Conservation (phyloP, 208 protist genomes). For the Crithidia mellificae region DNA sequence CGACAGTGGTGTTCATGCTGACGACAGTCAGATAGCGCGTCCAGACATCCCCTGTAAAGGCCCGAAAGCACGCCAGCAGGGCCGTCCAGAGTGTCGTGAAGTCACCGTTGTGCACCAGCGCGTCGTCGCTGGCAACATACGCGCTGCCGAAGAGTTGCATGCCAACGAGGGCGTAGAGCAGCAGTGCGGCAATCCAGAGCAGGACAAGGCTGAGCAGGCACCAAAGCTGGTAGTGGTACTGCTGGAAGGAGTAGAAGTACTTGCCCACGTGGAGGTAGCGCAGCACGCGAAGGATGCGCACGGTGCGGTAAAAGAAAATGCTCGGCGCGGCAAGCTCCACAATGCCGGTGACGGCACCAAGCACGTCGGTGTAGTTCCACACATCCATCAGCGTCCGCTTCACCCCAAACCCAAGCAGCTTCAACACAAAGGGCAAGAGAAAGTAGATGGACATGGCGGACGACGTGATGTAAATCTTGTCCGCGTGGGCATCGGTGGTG, state of each 20-base stretch:
- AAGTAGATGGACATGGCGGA: slow-evolving; percentile 37
- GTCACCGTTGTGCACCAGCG: slow-evolving; percentile 24
- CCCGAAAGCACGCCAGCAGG: slow-evolving; percentile 44
- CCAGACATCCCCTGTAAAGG: slow-evolving; percentile 57
- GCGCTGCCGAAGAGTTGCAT: slow-evolving; percentile 56
- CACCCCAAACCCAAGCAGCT: slow-evolving; percentile 36
- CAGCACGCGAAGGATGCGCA: slow-evolving; percentile 47
- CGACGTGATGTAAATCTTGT: slow-evolving; percentile 31
- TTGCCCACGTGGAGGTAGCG: slow-evolving; percentile 39
- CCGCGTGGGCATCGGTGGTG: slow-evolving; percentile 1
- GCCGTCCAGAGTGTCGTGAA: slow-evolving; percentile 62
- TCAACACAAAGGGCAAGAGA: slow-evolving; percentile 43
- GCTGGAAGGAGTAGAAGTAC: slow-evolving; percentile 24
- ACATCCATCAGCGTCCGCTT: slow-evolving; percentile 20
- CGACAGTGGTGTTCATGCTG: slow-evolving; percentile 23
- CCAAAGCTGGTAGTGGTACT: slow-evolving; percentile 14
- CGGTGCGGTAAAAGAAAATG: slow-evolving; percentile 28
- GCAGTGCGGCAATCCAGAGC: slow-evolving; percentile 24
- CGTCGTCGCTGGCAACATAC: slow-evolving; percentile 9
- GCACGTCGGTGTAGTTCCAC: slow-evolving; percentile 53
- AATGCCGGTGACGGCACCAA: slow-evolving; percentile 41
- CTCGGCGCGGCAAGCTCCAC: slow-evolving; percentile 34
- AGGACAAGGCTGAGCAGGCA: slow-evolving; percentile 31
- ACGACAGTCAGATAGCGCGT: slow-evolving; percentile 34
- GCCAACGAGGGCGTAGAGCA: slow-evolving; percentile 58